phyloP scores from a whole-genome alignment of 768 basidiomycete species.

The Amanita exitialis region DNA sequence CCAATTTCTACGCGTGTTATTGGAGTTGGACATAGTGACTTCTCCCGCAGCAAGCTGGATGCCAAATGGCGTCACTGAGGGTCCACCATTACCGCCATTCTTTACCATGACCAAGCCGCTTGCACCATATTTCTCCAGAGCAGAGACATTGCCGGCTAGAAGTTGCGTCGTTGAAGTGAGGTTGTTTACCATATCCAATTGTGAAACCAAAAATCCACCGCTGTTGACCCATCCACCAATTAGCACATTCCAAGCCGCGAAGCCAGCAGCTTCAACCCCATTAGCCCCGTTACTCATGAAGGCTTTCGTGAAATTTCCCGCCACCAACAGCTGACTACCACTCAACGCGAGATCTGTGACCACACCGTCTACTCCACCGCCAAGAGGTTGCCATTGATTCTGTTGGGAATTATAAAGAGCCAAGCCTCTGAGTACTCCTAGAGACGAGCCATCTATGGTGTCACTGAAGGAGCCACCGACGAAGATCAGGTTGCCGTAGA shows the following conservation, averaged over 20 bases:
- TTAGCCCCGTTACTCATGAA: conserved; percentile 23
- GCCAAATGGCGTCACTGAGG: conserved; percentile 51
- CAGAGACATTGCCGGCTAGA: conserved; percentile 56
- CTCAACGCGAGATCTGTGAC: conserved; percentile 53
- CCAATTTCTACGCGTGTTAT: conserved; percentile 25
- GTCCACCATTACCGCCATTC: conserved; percentile 45
- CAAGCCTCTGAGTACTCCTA: conserved; percentile 45
- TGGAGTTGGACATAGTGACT: conserved; percentile 20
- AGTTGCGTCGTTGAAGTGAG: conserved; percentile 52
- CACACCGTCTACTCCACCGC: conserved; percentile 64
- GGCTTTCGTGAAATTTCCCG: conserved; percentile 63
- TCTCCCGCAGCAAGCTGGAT: conserved; percentile 33
- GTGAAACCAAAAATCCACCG: conserved; percentile 66
- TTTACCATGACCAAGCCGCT: conserved; percentile 72
- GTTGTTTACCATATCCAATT: conserved; percentile 61
- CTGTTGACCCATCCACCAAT: conserved; percentile 58
- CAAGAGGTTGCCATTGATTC: conserved; percentile 59
- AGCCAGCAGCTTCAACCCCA: conserved; percentile 36
- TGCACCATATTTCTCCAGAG: conserved; percentile 57
- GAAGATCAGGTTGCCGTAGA: conserved; percentile 57
- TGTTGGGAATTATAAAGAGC: conserved; percentile 61
- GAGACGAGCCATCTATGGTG: conserved; percentile 42
- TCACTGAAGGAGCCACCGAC: conserved; percentile 86
- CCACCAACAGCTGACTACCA: conserved; percentile 46
- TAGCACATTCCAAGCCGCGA: conserved; percentile 65